These are phyloP conservation scores for Fusarium concolor DNA, from an alignment of 2,329 filamentous ascomycete genomes.

Conservation along the genomic window DNA sequence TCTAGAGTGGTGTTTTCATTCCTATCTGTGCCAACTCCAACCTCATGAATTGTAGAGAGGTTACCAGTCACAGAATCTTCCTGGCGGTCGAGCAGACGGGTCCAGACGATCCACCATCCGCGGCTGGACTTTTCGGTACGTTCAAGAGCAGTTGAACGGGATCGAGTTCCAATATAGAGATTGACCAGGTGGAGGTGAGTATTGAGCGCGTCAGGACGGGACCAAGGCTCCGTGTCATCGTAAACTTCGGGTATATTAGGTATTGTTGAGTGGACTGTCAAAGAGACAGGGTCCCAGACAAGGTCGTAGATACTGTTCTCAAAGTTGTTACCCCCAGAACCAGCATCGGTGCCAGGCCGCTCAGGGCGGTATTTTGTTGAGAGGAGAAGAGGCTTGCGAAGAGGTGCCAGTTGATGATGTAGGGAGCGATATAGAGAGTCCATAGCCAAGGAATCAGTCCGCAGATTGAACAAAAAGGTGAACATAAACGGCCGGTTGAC, in stretches of 20 bases:
- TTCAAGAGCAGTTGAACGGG: constrained; percentile 62
- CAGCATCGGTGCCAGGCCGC: constrained; percentile 51
- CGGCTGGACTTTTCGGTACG: constrained; percentile 73
- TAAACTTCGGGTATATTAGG: constrained; percentile 71
- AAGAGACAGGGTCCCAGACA: constrained; percentile 68
- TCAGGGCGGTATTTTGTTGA: constrained; percentile 69
- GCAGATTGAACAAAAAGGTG: constrained; percentile 74
- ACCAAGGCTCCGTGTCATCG: constrained; percentile 58
- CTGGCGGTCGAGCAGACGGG: constrained; percentile 60
- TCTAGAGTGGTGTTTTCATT: constrained; percentile 8
- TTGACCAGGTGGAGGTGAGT: constrained; percentile 74
- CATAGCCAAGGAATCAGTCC: constrained; percentile 68
- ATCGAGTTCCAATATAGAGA: constrained; percentile 61
- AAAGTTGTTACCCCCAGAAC: constrained; percentile 37
- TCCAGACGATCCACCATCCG: constrained; percentile 79
- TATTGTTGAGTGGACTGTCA: constrained; percentile 72
- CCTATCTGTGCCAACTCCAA: constrained; percentile 29
- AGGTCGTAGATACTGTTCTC: constrained; percentile 67
- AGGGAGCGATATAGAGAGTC: constrained; percentile 69
- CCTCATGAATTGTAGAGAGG: constrained; percentile 47
- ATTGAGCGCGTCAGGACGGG: constrained; percentile 71
- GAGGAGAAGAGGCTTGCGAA: constrained; percentile 66
- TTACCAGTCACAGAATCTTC: constrained; percentile 26
- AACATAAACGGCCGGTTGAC: constrained; percentile 81
- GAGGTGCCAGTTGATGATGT: constrained; percentile 69